Base-by-base conservation (phyloP, 1,284 basidiomycete species). In the Cutaneotrichosporon sp. region DNA sequence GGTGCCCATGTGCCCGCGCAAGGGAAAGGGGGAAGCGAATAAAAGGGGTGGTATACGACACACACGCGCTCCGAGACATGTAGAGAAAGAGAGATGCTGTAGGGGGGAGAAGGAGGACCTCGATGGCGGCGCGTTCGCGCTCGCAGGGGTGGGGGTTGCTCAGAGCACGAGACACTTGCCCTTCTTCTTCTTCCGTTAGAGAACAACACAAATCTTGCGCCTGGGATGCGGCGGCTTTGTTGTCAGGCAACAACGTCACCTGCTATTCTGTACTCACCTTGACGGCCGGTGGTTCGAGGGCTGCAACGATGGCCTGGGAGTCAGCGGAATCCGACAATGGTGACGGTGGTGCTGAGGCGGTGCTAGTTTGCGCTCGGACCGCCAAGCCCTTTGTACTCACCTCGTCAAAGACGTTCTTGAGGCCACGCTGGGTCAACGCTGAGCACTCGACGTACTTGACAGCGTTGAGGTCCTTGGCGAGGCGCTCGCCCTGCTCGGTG, bases 401-500 rank as follows among this genome's bases (percentile, higher is more conserved):
- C 89, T 99, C 97, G 81, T 99, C 95, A 80, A 99, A 99, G 64
- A 99, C 95, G 80, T 98, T 98, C 90, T 99, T 99, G 80, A 99
- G 82, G 9, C 97, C 95, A 84, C 95, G 94, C 86, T 99, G 95
- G 70, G 97, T 99, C 81, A 99, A 82, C 54, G 95, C 97, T 62
- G 95, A 98, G 82, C 97, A 99, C 82, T 99, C 95, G 63, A 98
- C 95, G 80, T 97, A 99, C 82, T 98, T 99, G 81, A 99, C 94
- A 38, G 95, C 95, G 46, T 95, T 95, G 56, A 99, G 84, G 75
- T 99, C 97, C 79, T 92, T 84, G 42, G 95, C 95, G 72, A 99
- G 87, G 73, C 92, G 84, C 81, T 97, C 94, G 63, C 97, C 97
- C 72, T 90, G 87, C 73, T 97, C 95, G 64, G 84, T 83, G 60